Evolutionary conservation across 805 yeast species (phyloP).

Genomic region (Zygosaccharomyces gambellarensis): DNA sequence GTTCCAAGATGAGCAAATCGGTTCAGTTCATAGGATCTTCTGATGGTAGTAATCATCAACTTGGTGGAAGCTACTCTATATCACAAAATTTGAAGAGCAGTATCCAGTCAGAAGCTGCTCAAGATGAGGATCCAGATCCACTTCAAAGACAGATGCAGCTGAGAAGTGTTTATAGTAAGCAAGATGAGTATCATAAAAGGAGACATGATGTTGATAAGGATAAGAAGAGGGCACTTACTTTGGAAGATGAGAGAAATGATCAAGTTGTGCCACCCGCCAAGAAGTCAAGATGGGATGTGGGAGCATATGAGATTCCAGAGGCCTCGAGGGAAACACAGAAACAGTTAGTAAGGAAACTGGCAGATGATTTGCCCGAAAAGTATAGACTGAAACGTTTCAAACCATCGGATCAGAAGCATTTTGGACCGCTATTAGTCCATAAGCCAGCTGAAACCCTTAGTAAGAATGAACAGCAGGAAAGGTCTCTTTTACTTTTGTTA

Average conservation of each 20-base stretch:
- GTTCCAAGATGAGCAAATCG: not conserved
- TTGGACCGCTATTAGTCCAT: conserved; percentile 51
- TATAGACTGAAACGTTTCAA: conserved; percentile 64
- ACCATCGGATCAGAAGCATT: conserved; percentile 65
- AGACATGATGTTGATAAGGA: conserved; percentile 35
- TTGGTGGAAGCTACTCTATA: conserved; percentile 41
- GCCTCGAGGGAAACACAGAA: conserved; percentile 32
- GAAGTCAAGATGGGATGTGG: conserved; percentile 34
- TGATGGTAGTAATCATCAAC: conserved; percentile 14
- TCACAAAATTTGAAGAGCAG: conserved; percentile 33
- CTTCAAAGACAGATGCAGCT: conserved; percentile 24
- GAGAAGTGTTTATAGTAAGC: conserved; percentile 36
- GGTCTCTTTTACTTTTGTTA: conserved; percentile 57
- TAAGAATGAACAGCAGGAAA: conserved; percentile 52
- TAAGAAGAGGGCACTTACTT: conserved; percentile 37
- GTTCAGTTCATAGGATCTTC: conserved; percentile 3
- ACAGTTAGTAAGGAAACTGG: conserved; percentile 36
- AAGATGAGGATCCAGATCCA: conserved; percentile 30
- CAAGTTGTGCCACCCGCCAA: conserved; percentile 8
- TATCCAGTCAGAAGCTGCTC: conserved; percentile 23
- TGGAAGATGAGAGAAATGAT: conserved; percentile 26
- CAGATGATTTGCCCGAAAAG: conserved; percentile 59
- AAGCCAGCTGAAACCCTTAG: conserved; percentile 37
- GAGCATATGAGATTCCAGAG: conserved; percentile 52
- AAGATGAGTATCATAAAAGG: conserved; percentile 46